phyloP scores from a whole-genome alignment of 495 filamentous ascomycete species.

The Mycothermus thermophilus region DNA sequence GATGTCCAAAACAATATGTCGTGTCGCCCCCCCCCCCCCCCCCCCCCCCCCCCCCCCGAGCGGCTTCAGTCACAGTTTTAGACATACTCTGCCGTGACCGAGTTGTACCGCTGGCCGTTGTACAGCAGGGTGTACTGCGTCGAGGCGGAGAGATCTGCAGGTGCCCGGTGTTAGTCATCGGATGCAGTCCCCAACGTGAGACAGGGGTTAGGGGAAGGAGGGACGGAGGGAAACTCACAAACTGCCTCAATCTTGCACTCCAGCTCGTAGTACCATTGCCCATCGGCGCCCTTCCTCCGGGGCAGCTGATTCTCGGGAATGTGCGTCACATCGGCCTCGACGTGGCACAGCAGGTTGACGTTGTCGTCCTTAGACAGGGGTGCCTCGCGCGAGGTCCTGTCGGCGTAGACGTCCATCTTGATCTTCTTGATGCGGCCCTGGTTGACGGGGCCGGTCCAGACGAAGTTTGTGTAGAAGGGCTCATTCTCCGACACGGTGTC shows the following conservation, averaged over 20 bases:
- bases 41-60: too few relatives aligned
- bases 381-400: conserved; percentile 12
- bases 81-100: conserved; percentile 24
- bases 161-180: too few relatives aligned
- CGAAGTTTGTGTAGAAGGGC: conserved; percentile 13
- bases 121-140: conserved; percentile 24
- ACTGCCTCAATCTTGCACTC: conserved; percentile 19
- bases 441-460: conserved; percentile 11
- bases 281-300: conserved; percentile 13
- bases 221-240: conserved; percentile 8
- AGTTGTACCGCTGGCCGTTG: conserved; percentile 18
- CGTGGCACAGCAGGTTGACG: conserved; percentile 12
- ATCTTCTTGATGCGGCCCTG: conserved; percentile 14
- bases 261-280: conserved; percentile 19
- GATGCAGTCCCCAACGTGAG: too few relatives aligned
- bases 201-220: too few relatives aligned
- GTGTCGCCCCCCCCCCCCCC: too few relatives aligned
- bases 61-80: conserved; percentile 2
- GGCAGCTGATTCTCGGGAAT: conserved; percentile 17
- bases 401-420: conserved; percentile 15
- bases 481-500: conserved; percentile 20
- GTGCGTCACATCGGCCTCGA: conserved; percentile 19
- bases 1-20: too few relatives aligned
- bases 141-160: conserved; percentile 20
- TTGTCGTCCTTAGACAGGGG: conserved; percentile 14